Conservation (phyloP, 306 rosid species). For the Psophocarpus tetragonolobus region DNA sequence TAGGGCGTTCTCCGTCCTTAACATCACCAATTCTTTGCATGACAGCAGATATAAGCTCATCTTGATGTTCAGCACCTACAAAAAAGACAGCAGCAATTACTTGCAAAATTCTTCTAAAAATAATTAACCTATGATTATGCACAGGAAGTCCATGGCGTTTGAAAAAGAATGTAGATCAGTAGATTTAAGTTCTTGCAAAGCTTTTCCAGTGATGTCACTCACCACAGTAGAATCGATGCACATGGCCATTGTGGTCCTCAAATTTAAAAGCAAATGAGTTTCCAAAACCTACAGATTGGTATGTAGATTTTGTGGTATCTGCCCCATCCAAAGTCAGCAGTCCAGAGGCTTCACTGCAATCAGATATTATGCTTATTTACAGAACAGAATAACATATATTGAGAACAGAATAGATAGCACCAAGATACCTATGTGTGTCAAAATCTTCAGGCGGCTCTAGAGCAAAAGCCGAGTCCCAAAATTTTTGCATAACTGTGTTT, state of each 20-base stretch:
- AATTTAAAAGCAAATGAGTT: conserved; percentile 82
- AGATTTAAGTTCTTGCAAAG: conserved; percentile 11
- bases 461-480: conserved; percentile 97
- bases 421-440: conserved; percentile 74
- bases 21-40: conserved; percentile 60
- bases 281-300: conserved; percentile 80
- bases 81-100: conserved; percentile 19
- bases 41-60: conserved; percentile 70
- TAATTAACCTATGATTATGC: not conserved
- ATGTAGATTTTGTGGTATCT: conserved; percentile 60
- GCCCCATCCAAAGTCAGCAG: conserved; percentile 68
- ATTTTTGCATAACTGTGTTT: conserved; percentile 89
- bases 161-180: not conserved
- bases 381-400: conserved; percentile 11
- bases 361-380: conserved; percentile 36
- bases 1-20: conserved; percentile 57
- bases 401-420: conserved; percentile 14
- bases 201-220: conserved; percentile 39
- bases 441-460: conserved; percentile 86
- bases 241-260: conserved; percentile 79
- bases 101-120: conserved; percentile 5
- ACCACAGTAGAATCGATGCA: conserved; percentile 86
- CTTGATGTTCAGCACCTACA: conserved; percentile 72
- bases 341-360: conserved; percentile 82
- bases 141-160: not conserved